Base-by-base conservation (phyloP, 768 basidiomycete genomes). In the Boletus vermiculosoides region DNA sequence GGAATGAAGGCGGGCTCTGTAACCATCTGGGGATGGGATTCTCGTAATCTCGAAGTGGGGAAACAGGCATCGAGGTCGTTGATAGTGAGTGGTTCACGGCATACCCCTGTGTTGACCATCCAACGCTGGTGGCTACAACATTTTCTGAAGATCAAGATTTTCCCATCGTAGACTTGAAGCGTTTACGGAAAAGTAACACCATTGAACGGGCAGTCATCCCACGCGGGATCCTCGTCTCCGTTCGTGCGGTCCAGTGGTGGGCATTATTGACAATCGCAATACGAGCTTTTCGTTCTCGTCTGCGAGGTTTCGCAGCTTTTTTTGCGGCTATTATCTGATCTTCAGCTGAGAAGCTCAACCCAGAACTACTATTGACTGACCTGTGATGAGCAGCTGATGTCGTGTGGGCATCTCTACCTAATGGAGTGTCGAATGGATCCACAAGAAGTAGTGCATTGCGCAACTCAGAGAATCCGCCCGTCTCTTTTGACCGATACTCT, bases 221-320 rank as follows among this genome's bases (percentile, higher is more conserved):
- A n/a, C n/a, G 3, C 3, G 45, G 42, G 36, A 50, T 39, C 6
- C 2, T 18, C 30, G 16, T 25, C 4, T 52, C 54, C 37, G 22
- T n/a, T 45, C 40, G 9, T 45, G 37, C 30, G 5, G 5, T 2
- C 13, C 48, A 45, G 20, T 8, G 18, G 37, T 42, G 30, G 60
- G 49, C n/a, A 55, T 39, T 6, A 53, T 61, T 41, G 64, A 67
- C 39, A 69, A 10, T 31, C n/a, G 47, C 13, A 52, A 28, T 11
- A 50, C 34, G n/a, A 67, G 66, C 8, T 54, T 52, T 62, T 69
- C 54, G 44, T 67, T 67, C 39, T 67, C 65, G 16, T 67, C 59
- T 1, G 65, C 65, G 9, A 67, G 67, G 30, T 59, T 52, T 48
- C 64, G 57, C 78, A 81, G 77, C 68, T 83, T 80, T 76, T n/a